These are phyloP conservation scores for Ascochyta fabae DNA, from an alignment of 2,329 filamentous ascomycete genomes.

Conservation along the genomic window DNA sequence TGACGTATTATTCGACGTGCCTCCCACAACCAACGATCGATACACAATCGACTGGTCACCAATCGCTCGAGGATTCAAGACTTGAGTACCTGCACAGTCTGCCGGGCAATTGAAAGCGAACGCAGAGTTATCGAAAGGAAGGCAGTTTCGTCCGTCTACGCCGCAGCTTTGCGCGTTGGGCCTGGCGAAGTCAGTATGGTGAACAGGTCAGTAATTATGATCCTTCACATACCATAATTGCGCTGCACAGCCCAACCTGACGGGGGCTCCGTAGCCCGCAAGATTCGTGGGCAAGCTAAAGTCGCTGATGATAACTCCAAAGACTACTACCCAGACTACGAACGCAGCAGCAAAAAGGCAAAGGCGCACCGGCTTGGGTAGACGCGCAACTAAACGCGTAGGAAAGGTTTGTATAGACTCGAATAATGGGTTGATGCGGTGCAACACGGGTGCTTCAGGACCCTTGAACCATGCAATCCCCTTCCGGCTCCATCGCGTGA, in stretches of 20 bases:
- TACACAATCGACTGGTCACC: conserved; percentile 69
- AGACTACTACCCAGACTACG: conserved; percentile 70
- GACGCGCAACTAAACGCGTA: conserved; percentile 62
- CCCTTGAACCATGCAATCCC: conserved; percentile 54
- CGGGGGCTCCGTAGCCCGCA: conserved; percentile 71
- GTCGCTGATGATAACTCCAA: conserved; percentile 70
- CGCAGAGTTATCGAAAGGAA: conserved; percentile 60
- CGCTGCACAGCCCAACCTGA: conserved; percentile 68
- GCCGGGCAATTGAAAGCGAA: conserved; percentile 64
- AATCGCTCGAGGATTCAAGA: conserved; percentile 59
- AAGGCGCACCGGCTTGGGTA: conserved; percentile 63
- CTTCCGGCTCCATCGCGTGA: conserved; percentile 24
- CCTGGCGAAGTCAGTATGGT: conserved; percentile 31
- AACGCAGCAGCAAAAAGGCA: conserved; percentile 65
- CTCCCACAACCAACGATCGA: conserved; percentile 71
- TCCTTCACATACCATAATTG: conserved; percentile 66
- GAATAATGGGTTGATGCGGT: conserved; percentile 60
- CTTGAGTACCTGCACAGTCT: conserved; percentile 55
- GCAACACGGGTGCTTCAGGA: conserved; percentile 51
- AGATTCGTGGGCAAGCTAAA: conserved; percentile 65
- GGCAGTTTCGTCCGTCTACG: conserved; percentile 62
- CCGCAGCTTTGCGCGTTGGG: conserved; percentile 52
- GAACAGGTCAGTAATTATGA: neutral
- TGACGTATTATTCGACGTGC: conserved; percentile 47
- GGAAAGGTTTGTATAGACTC: conserved; percentile 72